A percentile compares a stretch with the other conserved stretches of the same genome.
Evolutionary conservation across 345 rosid genomes (phyloP).

Genomic region (Brassica juncea): DNA sequence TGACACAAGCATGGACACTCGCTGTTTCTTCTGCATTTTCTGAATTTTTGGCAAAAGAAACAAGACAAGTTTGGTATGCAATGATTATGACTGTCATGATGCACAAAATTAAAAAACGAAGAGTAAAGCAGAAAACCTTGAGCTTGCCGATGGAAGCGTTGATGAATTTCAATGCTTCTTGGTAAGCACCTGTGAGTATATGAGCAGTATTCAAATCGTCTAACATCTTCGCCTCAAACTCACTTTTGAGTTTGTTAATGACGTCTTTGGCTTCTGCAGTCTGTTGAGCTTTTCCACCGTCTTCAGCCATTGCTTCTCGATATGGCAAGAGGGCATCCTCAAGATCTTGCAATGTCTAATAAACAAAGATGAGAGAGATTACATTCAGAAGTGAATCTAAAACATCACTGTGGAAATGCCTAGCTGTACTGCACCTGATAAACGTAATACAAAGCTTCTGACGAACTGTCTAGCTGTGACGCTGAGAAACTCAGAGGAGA

Average conservation of each 20-base stretch:
- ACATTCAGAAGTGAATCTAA: background rate
- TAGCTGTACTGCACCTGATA: conserved; percentile 60
- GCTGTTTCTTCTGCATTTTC: conserved; percentile 79
- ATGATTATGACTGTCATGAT: background rate
- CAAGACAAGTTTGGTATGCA: background rate
- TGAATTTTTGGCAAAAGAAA: conserved; percentile 33
- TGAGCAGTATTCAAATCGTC: conserved; percentile 82
- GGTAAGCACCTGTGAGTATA: conserved; percentile 78
- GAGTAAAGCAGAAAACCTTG: conserved; percentile 49
- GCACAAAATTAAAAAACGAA: too few species aligned
- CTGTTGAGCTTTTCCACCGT: conserved; percentile 39
- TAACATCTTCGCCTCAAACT: conserved; percentile 68
- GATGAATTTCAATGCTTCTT: conserved; percentile 74
- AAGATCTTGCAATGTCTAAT: conserved; percentile 77
- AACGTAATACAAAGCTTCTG: conserved; percentile 70
- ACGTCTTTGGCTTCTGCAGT: conserved; percentile 57
- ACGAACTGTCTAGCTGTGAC: conserved; percentile 67
- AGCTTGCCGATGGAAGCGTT: conserved; percentile 60
- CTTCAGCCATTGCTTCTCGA: conserved; percentile 46
- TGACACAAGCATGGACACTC: conserved; percentile 56
- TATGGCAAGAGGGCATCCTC: conserved; percentile 59
- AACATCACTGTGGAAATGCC: background rate
- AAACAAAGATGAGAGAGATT: conserved; percentile 4
- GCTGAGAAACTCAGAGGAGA: conserved; percentile 75
- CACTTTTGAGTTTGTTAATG: conserved; percentile 53